Evolutionary conservation across 768 basidiomycete genomes (phyloP).

Genomic region (Lentinula lateritia): DNA sequence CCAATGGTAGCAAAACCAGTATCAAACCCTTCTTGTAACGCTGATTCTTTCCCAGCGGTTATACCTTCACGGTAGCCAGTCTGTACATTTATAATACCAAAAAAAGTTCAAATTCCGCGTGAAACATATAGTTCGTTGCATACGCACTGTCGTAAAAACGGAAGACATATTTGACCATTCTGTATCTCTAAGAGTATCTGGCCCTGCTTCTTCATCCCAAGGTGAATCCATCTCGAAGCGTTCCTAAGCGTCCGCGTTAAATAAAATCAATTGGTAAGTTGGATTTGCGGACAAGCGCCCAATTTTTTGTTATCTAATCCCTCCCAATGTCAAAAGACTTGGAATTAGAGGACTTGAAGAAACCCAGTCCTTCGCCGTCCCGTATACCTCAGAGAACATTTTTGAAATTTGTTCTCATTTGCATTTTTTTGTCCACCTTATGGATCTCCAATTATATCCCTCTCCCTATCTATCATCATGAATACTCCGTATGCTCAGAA

Average conservation of each 20-base stretch:
- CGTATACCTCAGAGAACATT: neutral
- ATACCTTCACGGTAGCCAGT: constrained; percentile 97
- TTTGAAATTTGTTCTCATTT: neutral
- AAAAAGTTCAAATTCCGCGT: neutral
- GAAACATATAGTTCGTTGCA: neutral
- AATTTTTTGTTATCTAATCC: too few species aligned
- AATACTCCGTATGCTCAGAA: constrained; percentile 56
- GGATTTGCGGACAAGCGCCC: too few species aligned
- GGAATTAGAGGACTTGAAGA: neutral
- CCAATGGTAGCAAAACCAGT: constrained; percentile 71
- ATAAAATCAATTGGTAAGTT: too few species aligned
- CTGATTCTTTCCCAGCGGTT: constrained; percentile 82
- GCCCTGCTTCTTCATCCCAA: constrained; percentile 49
- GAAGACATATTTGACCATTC: constrained; percentile 69
- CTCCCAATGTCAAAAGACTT: neutral
- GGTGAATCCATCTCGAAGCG: constrained; percentile 41
- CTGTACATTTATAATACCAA: constrained; percentile 30
- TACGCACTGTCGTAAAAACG: constrained; percentile 64
- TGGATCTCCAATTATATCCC: neutral
- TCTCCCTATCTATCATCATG: neutral
- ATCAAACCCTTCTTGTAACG: constrained; percentile 89
- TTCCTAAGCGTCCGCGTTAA: too few species aligned
- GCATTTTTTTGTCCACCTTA: neutral
- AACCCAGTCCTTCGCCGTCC: neutral
- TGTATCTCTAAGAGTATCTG: constrained; percentile 30